Conservation (phyloP, 768 basidiomycete genomes). For the Hemileccinum impolitum region DNA sequence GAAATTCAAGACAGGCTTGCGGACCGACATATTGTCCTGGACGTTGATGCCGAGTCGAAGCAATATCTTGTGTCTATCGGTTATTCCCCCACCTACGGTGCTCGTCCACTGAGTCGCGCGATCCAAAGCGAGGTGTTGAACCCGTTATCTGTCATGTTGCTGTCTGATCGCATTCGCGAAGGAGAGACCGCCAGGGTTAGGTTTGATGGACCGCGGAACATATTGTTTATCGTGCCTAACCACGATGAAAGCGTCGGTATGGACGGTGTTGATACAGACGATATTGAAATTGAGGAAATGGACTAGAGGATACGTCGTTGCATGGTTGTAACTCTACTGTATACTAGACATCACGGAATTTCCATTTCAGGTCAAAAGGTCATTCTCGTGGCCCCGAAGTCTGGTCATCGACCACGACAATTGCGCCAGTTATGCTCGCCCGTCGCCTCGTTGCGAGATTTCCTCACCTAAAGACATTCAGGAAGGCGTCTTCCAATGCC, state of each 20-base stretch:
- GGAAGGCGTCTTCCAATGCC: constrained; percentile 26
- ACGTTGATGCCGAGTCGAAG: constrained; percentile 74
- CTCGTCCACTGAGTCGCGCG: constrained; percentile 85
- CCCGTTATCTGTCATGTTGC: constrained; percentile 80
- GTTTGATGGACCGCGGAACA: constrained; percentile 82
- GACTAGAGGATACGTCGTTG: constrained; percentile 11
- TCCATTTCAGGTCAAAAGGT: constrained; percentile 12
- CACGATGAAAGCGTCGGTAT: constrained; percentile 53
- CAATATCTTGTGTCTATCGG: constrained; percentile 71
- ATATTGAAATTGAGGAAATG: constrained; percentile 27
- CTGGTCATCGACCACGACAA: constrained; percentile 6
- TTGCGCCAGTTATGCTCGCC: constrained; percentile 21
- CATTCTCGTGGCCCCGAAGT: not conserved
- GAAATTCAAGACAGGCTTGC: constrained; percentile 82
- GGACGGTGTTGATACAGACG: constrained; percentile 58
- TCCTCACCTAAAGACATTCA: constrained; percentile 10
- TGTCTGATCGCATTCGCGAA: constrained; percentile 79
- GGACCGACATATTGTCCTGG: constrained; percentile 76
- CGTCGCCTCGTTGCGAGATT: constrained; percentile 24
- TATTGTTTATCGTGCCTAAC: constrained; percentile 75
- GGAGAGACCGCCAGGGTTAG: constrained; percentile 72
- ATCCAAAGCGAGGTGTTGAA: constrained; percentile 93
- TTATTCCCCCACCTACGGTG: constrained; percentile 83
- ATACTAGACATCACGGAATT: not conserved
- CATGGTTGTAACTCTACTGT: too few relatives aligned